Percentiles rank a stretch among this genome's conserved stretches.
Conservation (phyloP, 371 early-diverging fungal species). For the Mortierella sp. region DNA sequence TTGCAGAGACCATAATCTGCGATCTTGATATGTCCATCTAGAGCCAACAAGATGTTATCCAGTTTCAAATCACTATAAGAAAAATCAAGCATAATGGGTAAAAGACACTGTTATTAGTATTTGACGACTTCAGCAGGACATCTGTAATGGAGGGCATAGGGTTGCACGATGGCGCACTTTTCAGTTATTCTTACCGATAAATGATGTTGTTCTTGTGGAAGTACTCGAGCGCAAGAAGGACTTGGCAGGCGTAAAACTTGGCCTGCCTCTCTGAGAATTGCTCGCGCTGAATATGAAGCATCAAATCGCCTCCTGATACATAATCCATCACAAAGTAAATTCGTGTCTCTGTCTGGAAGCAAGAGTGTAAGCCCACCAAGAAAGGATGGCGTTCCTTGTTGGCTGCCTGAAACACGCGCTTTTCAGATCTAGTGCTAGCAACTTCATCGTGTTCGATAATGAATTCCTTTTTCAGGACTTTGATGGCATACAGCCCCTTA, state of each 20-base stretch:
- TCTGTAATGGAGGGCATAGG: background rate
- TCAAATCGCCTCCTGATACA: constrained; percentile 98
- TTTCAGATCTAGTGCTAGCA: constrained; percentile 91
- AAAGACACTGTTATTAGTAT: background rate
- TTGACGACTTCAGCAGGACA: background rate
- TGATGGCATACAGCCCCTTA: constrained; percentile 92
- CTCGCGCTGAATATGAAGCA: constrained; percentile 95
- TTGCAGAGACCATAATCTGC: constrained; percentile 99
- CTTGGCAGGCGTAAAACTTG: constrained; percentile 98
- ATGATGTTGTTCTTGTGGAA: constrained; percentile 96
- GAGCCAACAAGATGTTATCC: constrained; percentile 95
- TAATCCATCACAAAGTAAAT: constrained; percentile 99
- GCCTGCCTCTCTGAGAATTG: constrained; percentile 90
- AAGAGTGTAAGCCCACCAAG: constrained; percentile 95
- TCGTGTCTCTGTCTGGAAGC: constrained; percentile 94
- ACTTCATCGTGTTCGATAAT: constrained; percentile 95
- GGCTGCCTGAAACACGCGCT: constrained; percentile 91
- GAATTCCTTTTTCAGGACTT: constrained; percentile 97
- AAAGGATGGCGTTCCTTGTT: constrained; percentile 94
- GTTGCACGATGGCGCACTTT: background rate
- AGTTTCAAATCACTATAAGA: constrained; percentile 91
- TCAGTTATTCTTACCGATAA: constrained; percentile 76
- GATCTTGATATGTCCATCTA: constrained; percentile 97
- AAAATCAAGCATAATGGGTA: background rate
- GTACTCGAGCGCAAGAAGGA: constrained; percentile 95